Conservation (phyloP, 1,284 basidiomycete species). For the Pholiota adiposa region DNA sequence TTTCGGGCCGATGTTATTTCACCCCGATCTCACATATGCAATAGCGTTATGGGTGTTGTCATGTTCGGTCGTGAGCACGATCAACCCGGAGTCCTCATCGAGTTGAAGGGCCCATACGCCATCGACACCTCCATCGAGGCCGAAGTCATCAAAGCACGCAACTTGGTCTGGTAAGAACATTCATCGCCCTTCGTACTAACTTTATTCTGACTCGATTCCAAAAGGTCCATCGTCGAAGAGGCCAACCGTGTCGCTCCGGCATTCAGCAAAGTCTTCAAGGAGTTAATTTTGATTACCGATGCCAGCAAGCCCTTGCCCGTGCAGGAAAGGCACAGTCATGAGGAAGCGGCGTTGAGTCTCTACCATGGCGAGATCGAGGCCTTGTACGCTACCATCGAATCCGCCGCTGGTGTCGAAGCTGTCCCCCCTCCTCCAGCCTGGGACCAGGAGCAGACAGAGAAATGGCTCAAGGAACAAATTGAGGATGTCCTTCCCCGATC, state of each 20-base stretch:
- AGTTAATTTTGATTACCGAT: conserved; percentile 38
- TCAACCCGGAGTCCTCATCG: conserved; percentile 37
- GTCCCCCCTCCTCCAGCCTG: conserved; percentile 31
- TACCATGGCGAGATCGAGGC: conserved; percentile 39
- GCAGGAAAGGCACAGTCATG: conserved; percentile 39
- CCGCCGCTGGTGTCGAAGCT: conserved; percentile 20
- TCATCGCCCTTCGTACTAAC: not conserved
- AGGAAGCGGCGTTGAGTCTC: conserved; percentile 34
- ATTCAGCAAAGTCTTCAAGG: conserved; percentile 43
- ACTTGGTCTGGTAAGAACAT: conserved; percentile 33
- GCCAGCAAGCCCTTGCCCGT: conserved; percentile 36
- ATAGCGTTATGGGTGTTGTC: conserved; percentile 34
- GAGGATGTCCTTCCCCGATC: conserved; percentile 26
- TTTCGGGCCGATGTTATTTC: not conserved
- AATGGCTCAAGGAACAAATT: conserved; percentile 36
- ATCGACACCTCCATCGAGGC: conserved; percentile 30
- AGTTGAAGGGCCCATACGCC: conserved; percentile 25
- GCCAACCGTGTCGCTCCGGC: conserved; percentile 41
- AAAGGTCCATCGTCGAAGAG: conserved; percentile 35
- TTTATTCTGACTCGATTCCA: not conserved
- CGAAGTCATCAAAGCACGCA: conserved; percentile 27
- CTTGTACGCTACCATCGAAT: conserved; percentile 37
- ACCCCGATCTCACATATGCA: not conserved
- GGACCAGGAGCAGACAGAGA: conserved; percentile 23
- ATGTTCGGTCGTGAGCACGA: conserved; percentile 38